These are phyloP conservation scores for Solanum lycopersicoides DNA, from an alignment of 257 asterid genomes.

Conservation along the genomic window DNA sequence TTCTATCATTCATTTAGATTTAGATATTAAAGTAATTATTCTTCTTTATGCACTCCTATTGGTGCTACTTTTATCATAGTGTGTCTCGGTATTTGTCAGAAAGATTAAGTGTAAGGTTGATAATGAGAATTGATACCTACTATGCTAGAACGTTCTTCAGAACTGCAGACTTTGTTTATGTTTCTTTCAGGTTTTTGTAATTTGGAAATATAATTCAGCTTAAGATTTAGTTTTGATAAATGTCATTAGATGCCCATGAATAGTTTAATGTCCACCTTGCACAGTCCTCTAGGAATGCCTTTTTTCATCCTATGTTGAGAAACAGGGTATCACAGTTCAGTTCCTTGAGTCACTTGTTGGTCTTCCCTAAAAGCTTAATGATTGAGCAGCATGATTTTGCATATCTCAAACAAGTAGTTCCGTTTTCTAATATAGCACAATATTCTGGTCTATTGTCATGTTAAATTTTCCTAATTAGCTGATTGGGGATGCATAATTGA, in stretches of 20 bases:
- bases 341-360: background rate
- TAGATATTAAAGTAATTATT: background rate
- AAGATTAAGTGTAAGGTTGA: background rate
- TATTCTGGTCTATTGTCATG: background rate
- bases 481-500: background rate
- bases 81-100: background rate
- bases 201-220: background rate
- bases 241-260: background rate
- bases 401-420: background rate
- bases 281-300: background rate
- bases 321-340: background rate
- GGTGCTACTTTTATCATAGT: background rate
- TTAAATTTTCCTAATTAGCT: background rate
- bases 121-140: background rate
- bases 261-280: background rate
- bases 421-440: background rate
- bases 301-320: background rate
- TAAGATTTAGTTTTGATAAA: background rate
- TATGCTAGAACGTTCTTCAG: background rate
- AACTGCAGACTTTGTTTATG: background rate
- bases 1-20: background rate
- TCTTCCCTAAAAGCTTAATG: background rate
- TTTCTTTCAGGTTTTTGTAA: background rate
- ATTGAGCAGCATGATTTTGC: background rate
- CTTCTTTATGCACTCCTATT: background rate